Conservation (phyloP, 768 basidiomycete genomes). For the Suillus sp. region DNA sequence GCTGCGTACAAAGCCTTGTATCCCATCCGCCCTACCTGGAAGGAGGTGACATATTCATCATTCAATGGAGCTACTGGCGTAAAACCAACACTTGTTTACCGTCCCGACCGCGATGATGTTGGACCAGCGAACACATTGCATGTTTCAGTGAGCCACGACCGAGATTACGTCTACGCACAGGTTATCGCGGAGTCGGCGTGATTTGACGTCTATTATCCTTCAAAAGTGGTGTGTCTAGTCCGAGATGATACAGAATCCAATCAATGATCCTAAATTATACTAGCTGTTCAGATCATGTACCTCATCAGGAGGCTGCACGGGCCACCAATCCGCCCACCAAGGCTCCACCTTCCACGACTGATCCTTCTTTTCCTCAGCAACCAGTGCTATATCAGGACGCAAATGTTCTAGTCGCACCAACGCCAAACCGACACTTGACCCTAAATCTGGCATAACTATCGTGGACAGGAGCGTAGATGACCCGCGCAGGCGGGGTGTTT, state of each 20-base stretch:
- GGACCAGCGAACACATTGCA: constrained; percentile 42
- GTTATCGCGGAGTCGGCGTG: constrained; percentile 56
- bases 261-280: constrained; percentile 11
- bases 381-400: constrained; percentile 29
- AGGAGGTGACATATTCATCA: constrained; percentile 59
- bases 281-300: constrained; percentile 21
- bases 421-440: constrained; percentile 66
- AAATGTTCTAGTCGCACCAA: constrained; percentile 77
- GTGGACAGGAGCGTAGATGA: constrained; percentile 75
- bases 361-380: constrained; percentile 33
- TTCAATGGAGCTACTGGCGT: constrained; percentile 36
- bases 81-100: constrained; percentile 45
- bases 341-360: constrained; percentile 49
- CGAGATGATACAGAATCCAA: constrained; percentile 7
- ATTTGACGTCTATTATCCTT: background rate
- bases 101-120: constrained; percentile 6
- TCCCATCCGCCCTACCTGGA: constrained; percentile 72
- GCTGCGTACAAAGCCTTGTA: constrained; percentile 86
- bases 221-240: constrained; percentile 1
- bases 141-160: constrained; percentile 81
- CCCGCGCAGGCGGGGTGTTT: constrained; percentile 61
- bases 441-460: constrained; percentile 30
- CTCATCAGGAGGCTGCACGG: constrained; percentile 29
- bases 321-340: constrained; percentile 75
- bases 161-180: constrained; percentile 70